Conservation (phyloP, 352 stramenopile species). For the Globisporangium takayamanum region DNA sequence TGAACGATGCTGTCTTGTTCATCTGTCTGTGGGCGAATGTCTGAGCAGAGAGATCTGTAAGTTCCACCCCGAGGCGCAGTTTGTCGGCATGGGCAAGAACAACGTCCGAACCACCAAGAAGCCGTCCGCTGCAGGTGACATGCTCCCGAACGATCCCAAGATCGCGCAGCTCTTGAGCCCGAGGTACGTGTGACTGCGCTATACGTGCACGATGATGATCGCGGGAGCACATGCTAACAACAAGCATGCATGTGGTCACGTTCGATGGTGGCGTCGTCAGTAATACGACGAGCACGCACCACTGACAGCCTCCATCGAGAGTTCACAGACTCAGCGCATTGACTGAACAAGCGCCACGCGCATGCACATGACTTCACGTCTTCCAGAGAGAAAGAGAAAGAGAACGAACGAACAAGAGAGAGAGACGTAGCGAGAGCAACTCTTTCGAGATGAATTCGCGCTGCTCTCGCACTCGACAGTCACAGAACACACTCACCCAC, state of each 20-base stretch:
- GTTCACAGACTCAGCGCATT: too few species aligned
- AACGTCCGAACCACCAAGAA: constrained; percentile 1
- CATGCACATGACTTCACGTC: too few species aligned
- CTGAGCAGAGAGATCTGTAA: constrained; percentile 35
- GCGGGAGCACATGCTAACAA: not conserved
- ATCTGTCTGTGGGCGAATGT: not conserved
- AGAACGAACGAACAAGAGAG: not conserved
- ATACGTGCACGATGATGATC: not conserved
- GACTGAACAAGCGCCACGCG: too few species aligned
- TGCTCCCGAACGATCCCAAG: constrained; percentile 20
- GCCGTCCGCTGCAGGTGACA: constrained; percentile 1
- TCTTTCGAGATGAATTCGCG: not conserved
- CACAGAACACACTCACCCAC: too few species aligned
- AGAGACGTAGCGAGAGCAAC: not conserved
- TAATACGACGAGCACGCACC: constrained; percentile 11
- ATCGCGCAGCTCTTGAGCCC: constrained; percentile 47
- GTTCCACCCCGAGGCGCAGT: constrained; percentile 57
- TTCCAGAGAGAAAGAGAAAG: not conserved
- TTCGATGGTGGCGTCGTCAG: not conserved
- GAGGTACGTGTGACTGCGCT: constrained; percentile 31
- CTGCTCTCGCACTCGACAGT: not conserved
- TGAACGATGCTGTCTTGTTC: constrained; percentile 1
- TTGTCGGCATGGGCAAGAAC: constrained; percentile 5
- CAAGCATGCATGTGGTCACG: too few species aligned
- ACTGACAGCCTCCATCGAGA: not conserved